A percentile compares a stretch with the other conserved stretches of the same genome.
These are phyloP conservation scores for Biscutella laevigata DNA, from an alignment of 441 rosid species.

Conservation along the genomic window DNA sequence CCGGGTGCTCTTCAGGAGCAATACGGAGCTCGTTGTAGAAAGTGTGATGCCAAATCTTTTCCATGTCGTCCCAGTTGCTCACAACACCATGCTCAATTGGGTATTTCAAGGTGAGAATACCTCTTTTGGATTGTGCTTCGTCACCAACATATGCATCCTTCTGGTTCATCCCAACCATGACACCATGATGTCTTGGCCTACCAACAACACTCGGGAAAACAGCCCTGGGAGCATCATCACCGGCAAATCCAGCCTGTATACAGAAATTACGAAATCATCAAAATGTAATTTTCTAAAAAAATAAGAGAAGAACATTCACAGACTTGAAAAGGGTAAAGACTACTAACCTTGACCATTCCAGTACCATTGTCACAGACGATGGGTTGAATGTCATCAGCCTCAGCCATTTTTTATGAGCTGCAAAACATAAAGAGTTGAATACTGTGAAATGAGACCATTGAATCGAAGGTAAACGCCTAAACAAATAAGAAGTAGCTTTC, in stretches of 20 bases:
- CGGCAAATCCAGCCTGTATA: slow-evolving; percentile 57
- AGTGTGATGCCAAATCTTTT: slow-evolving; percentile 42
- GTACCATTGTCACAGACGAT: slow-evolving; percentile 65
- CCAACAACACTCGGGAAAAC: slow-evolving; percentile 59
- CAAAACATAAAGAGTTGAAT: background rate
- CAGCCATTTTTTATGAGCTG: slow-evolving; percentile 45
- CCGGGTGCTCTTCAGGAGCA: slow-evolving; percentile 62
- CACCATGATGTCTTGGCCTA: slow-evolving; percentile 50
- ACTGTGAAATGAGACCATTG: background rate
- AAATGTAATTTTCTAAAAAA: no score
- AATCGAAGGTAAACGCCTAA: background rate
- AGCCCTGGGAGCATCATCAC: slow-evolving; percentile 74
- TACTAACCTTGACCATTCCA: slow-evolving; percentile 56
- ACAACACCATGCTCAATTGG: slow-evolving; percentile 49
- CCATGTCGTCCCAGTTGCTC: slow-evolving; percentile 42
- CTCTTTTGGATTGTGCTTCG: slow-evolving; percentile 47
- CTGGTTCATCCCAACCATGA: slow-evolving; percentile 56
- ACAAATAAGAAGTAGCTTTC: background rate
- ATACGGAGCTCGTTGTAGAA: slow-evolving; percentile 61
- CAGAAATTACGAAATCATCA: no score
- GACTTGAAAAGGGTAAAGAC: no score
- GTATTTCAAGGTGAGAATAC: slow-evolving; percentile 43
- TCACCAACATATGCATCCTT: slow-evolving; percentile 45
- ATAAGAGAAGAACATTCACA: no score
- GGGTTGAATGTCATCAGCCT: slow-evolving; percentile 53